Conservation (phyloP, 345 rosid genomes). For the Camelina laxa region DNA sequence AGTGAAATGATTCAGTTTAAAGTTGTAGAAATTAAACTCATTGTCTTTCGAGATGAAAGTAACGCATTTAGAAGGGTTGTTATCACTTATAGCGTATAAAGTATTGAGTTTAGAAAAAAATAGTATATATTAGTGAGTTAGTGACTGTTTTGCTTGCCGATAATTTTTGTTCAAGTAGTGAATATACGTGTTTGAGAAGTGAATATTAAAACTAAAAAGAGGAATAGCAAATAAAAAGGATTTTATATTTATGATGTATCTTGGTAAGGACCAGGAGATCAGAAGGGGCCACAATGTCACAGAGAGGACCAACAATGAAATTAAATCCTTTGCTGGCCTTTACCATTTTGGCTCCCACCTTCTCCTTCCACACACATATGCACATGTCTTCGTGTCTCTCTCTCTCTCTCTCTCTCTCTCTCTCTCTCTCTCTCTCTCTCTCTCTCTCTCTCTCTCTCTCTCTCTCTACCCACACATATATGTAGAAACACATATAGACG, state of each 20-base stretch:
- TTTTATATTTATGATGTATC: slow-evolving; percentile 37
- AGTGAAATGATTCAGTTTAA: neutral
- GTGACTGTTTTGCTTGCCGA: neutral
- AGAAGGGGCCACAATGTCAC: slow-evolving; percentile 60
- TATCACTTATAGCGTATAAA: neutral
- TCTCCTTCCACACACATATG: slow-evolving; percentile 46
- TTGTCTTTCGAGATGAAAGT: slow-evolving; percentile 22
- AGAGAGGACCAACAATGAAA: slow-evolving; percentile 55
- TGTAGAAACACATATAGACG: slow-evolving; percentile 39
- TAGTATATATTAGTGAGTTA: neutral
- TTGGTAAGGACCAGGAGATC: slow-evolving; percentile 49
- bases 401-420: slow-evolving; percentile 16
- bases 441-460: slow-evolving; percentile 28
- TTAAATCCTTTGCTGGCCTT: slow-evolving; percentile 45
- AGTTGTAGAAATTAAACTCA: neutral
- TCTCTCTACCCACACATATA: slow-evolving; percentile 12
- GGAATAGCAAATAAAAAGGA: neutral
- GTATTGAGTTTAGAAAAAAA: neutral
- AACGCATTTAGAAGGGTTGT: slow-evolving; percentile 13
- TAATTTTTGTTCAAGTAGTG: slow-evolving; percentile 20
- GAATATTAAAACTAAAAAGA: neutral
- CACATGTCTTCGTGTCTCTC: slow-evolving; percentile 51
- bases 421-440: slow-evolving; percentile 10
- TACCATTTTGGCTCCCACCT: slow-evolving; percentile 61
- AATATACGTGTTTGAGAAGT: slow-evolving; percentile 24